A percentile compares a stretch with the other conserved stretches of the same genome.
phyloP scores from a whole-genome alignment of 78 protist species.

The Isochrysis galbana region DNA sequence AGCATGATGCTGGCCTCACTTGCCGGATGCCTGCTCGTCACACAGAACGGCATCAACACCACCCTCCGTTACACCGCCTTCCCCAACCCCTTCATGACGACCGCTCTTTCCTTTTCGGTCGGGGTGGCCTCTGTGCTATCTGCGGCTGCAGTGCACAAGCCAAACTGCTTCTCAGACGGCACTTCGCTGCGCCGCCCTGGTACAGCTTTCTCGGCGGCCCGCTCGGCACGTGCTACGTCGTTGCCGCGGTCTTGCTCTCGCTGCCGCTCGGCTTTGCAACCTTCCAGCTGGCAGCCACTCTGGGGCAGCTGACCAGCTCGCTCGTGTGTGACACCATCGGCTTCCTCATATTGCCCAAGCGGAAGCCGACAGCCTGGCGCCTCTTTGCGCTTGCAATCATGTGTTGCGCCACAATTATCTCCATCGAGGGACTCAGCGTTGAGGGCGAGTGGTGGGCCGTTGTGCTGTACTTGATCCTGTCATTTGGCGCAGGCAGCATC shows the following conservation, averaged over 20 bases:
- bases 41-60: background rate
- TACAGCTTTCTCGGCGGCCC: background rate
- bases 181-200: background rate
- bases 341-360: background rate
- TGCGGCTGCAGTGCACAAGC: background rate
- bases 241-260: background rate
- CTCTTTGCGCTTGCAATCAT: background rate
- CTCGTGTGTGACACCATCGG: background rate
- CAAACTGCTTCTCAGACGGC: background rate
- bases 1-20: too few species aligned
- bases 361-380: background rate
- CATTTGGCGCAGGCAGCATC: background rate
- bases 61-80: background rate
- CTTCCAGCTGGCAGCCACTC: background rate
- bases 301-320: background rate
- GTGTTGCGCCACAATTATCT: background rate
- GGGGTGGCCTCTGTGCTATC: background rate
- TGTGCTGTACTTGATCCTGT: background rate
- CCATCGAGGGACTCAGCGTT: background rate
- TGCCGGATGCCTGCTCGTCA: conserved; percentile 1
- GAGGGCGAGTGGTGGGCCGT: background rate
- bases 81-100: background rate
- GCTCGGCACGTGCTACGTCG: background rate
- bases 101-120: background rate
- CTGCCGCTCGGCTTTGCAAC: background rate